These are phyloP conservation scores for Geotrichum australiense DNA, from an alignment of 1,139 yeast species.

Conservation along the genomic window DNA sequence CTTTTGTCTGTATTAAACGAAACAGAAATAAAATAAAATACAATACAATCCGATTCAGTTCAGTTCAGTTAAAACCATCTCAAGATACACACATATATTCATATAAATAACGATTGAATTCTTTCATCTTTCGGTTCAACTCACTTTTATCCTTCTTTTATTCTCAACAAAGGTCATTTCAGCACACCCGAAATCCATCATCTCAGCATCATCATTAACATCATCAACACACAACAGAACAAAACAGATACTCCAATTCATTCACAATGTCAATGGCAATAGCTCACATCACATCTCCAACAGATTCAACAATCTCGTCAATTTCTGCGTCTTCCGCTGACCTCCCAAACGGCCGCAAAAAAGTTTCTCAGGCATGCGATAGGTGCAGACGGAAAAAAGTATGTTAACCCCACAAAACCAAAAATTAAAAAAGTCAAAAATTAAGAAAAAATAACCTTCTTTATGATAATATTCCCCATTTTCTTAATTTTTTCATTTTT, in stretches of 20 bases:
- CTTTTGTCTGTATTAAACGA: slow-evolving; percentile 1
- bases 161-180: too few relatives aligned
- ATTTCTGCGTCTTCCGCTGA: slow-evolving; percentile 1
- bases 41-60: neutral
- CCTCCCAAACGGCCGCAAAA: slow-evolving; percentile 1
- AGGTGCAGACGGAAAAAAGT: slow-evolving; percentile 5
- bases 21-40: slow-evolving; percentile 2
- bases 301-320: slow-evolving; percentile 1
- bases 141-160: too few relatives aligned
- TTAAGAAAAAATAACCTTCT: neutral
- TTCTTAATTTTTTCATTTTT: too few relatives aligned
- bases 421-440: neutral
- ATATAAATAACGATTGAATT: too few relatives aligned
- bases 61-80: too few relatives aligned
- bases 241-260: neutral
- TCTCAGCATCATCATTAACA: too few relatives aligned
- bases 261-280: slow-evolving; percentile 1
- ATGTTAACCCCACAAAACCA: neutral
- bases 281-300: neutral
- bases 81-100: too few relatives aligned
- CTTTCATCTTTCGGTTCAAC: too few relatives aligned
- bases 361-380: slow-evolving; percentile 5
- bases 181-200: too few relatives aligned
- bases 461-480: slow-evolving; percentile 6
- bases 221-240: neutral